Base-by-base conservation (phyloP, 805 yeast species). In the Pichia rugopelliculosa region DNA sequence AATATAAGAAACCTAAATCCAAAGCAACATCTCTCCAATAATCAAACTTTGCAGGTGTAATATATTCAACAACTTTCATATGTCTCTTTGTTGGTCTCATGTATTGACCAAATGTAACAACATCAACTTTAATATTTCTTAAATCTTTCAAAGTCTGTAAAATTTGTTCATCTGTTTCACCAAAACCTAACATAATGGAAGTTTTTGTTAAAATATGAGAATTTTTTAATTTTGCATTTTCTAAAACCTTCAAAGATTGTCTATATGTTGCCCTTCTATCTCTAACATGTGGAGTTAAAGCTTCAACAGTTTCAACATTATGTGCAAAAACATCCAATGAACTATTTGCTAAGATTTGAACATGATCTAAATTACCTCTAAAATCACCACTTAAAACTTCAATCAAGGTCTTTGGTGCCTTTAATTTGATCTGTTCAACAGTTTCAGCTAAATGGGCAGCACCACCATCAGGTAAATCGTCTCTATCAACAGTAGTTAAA, bases 41-140 rank as follows among this genome's bases (percentile, higher is more conserved):
- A 51, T 90, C 96, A 64, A 93, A 93, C 65, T 88, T 89, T 56
- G 87, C 96, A 3, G 99, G 99, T 23, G 80, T 84, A 18, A 93
- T 79, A 59, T 93, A 93, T 57, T 91, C 97, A 11, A 87, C 96
- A 39, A 93, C 99, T 70, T 90, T 90, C 95, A 93, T 89, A 66
- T 93, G 99, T 61, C 99, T 82, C 68, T 87, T 93, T 2, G 99
- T 93, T 40, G 99, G 99, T 64, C 99, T 78, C 97, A 93, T 93
- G 67, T 93, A 93, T 69, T 93, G 99, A 34, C 99, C 99, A 68
- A 93, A 93, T 0, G 99, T 93, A 17, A 93, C 96, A 43, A 93
- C 96, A 61, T 93, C 98, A 65, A 95, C 93, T 9, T 75, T 70
- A 39, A 83, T 76, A 18, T 69, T 79, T 53, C 98, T 77, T 56